Conservation (phyloP, 352 stramenopile species). For the Phytophthora syringae region DNA sequence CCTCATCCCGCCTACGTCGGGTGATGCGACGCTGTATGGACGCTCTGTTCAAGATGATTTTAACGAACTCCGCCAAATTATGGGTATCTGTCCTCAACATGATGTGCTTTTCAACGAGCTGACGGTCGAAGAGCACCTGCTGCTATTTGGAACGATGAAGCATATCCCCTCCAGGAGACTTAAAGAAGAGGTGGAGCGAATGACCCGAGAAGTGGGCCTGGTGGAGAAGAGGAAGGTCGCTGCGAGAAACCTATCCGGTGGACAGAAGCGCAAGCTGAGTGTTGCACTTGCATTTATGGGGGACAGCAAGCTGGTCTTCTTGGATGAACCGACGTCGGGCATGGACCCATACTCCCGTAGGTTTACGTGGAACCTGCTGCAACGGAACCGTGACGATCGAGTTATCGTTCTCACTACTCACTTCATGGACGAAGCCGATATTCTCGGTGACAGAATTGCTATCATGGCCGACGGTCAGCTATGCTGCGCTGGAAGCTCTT, state of each 20-base stretch:
- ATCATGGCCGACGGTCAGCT: constrained; percentile 94
- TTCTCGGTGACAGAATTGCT: constrained; percentile 81
- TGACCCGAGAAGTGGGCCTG: constrained; percentile 85
- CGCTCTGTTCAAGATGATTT: constrained; percentile 84
- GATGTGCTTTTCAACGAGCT: constrained; percentile 96
- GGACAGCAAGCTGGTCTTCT: constrained; percentile 90
- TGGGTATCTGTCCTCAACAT: constrained; percentile 97
- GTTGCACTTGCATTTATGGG: constrained; percentile 96
- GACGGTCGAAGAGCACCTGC: constrained; percentile 95
- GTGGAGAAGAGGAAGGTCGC: constrained; percentile 82
- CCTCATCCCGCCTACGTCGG: constrained; percentile 63
- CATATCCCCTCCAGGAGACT: constrained; percentile 58
- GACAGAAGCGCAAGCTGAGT: constrained; percentile 96
- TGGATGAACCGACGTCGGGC: constrained; percentile 94
- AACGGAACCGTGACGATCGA: constrained; percentile 74
- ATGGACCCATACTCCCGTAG: constrained; percentile 96
- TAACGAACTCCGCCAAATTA: constrained; percentile 85
- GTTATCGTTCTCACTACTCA: constrained; percentile 85
- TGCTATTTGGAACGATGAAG: constrained; percentile 94
- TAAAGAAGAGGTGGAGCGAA: constrained; percentile 52
- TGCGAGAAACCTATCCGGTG: constrained; percentile 83
- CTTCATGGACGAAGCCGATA: constrained; percentile 91
- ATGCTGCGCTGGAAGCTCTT: constrained; percentile 80
- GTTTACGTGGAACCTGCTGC: constrained; percentile 95
- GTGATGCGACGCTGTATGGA: constrained; percentile 78